A percentile compares a stretch with the other conserved stretches of the same genome.
Conservation (phyloP, 805 yeast genomes). For the Cyberlindnera xylosilytica region DNA sequence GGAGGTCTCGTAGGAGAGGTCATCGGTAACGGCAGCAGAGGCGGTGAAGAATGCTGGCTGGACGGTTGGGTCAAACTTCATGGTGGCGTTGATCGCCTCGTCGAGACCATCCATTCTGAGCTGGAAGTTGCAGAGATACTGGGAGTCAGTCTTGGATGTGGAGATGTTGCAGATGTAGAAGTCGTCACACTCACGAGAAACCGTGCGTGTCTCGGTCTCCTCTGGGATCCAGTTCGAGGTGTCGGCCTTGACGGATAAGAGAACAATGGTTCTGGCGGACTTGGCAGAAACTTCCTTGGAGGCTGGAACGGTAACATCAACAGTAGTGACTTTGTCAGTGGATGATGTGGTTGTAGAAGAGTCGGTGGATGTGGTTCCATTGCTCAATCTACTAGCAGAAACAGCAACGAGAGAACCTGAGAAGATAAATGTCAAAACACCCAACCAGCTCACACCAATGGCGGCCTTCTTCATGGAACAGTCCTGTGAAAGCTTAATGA, state of each 20-base stretch:
- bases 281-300: not conserved
- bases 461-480: slow-evolving; percentile 18
- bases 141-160: not conserved
- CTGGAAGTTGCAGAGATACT: not conserved
- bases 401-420: slow-evolving; percentile 7
- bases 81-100: not conserved
- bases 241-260: not conserved
- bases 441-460: slow-evolving; percentile 14
- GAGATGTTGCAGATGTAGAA: not conserved
- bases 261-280: not conserved
- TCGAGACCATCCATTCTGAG: not conserved
- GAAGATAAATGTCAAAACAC: slow-evolving; percentile 13
- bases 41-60: not conserved
- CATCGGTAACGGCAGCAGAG: not conserved
- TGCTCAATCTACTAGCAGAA: slow-evolving; percentile 10
- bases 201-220: not conserved
- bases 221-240: not conserved
- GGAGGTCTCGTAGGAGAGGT: not conserved
- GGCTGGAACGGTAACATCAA: no score
- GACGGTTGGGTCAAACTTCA: not conserved
- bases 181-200: not conserved
- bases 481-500: slow-evolving; percentile 17
- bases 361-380: slow-evolving; percentile 1
- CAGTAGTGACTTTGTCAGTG: not conserved
- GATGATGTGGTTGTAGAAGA: not conserved